Conservation (phyloP, 352 stramenopile genomes). For the Pythium rishiriense region DNA sequence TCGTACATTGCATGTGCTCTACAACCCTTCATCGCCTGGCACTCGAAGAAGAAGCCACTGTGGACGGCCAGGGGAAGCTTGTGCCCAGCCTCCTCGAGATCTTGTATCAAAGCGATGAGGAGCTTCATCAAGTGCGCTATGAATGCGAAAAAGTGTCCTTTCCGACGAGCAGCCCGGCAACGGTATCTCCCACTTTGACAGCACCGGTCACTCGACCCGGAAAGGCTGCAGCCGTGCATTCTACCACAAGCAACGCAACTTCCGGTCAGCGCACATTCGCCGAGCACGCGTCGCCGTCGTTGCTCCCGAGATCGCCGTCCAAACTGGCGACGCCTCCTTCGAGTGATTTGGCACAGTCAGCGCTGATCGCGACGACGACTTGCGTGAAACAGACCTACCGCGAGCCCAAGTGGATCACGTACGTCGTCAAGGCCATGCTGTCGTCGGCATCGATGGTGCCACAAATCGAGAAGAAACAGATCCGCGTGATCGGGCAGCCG, state of each 20-base stretch:
- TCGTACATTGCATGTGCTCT: constrained; percentile 50
- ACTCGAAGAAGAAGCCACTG: constrained; percentile 47
- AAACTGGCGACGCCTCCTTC: background rate
- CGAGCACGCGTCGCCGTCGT: background rate
- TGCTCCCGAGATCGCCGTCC: background rate
- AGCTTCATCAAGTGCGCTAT: constrained; percentile 73
- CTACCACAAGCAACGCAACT: background rate
- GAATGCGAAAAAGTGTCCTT: constrained; percentile 72
- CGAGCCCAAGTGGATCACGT: constrained; percentile 71
- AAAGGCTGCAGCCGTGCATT: background rate
- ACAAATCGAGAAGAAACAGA: constrained; percentile 69
- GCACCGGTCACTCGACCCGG: background rate
- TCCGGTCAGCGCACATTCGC: too few species aligned
- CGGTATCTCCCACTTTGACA: background rate
- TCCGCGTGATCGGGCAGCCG: constrained; percentile 48
- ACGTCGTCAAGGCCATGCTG: constrained; percentile 65
- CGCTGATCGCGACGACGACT: constrained; percentile 33
- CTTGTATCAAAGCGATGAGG: constrained; percentile 54
- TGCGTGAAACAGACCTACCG: constrained; percentile 61
- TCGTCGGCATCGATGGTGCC: constrained; percentile 67
- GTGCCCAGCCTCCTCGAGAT: constrained; percentile 63
- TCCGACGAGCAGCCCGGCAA: constrained; percentile 17
- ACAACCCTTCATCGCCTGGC: constrained; percentile 71
- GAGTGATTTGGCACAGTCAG: background rate
- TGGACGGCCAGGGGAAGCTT: constrained; percentile 40